A percentile compares a stretch with the other conserved stretches of the same genome.
phyloP scores from a whole-genome alignment of 495 filamentous ascomycete species.

The Penicillium roqueforti region DNA sequence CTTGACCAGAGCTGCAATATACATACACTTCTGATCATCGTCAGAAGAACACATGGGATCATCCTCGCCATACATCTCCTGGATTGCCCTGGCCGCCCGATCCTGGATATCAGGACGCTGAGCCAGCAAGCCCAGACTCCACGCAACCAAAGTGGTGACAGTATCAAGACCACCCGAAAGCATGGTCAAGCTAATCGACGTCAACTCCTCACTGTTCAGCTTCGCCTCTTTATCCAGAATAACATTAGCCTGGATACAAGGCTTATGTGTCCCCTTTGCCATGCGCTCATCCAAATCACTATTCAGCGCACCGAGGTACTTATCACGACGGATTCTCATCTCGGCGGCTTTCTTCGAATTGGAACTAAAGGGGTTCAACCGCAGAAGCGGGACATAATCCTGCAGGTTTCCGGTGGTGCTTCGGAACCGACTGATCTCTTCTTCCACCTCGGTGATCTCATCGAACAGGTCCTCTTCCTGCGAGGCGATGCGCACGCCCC shows the following conservation, averaged over 20 bases:
- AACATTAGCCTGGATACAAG: constrained; percentile 63
- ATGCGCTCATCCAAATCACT: constrained; percentile 53
- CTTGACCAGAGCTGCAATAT: constrained; percentile 54
- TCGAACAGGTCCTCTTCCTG: constrained; percentile 55
- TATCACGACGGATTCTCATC: constrained; percentile 56
- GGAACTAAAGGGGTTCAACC: constrained; percentile 52
- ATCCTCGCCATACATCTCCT: constrained; percentile 47
- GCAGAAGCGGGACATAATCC: constrained; percentile 59
- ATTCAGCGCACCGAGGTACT: constrained; percentile 53
- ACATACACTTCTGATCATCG: constrained; percentile 60
- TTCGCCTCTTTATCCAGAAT: constrained; percentile 58
- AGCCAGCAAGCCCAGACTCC: constrained; percentile 57
- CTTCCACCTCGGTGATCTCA: constrained; percentile 62
- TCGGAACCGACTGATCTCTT: constrained; percentile 54
- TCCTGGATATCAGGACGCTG: constrained; percentile 57
- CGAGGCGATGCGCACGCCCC: constrained; percentile 55
- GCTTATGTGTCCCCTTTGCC: constrained; percentile 54
- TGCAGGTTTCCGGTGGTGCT: constrained; percentile 60
- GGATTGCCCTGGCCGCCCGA: constrained; percentile 53
- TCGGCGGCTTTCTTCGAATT: constrained; percentile 50
- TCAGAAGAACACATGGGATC: constrained; percentile 53
- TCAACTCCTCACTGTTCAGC: constrained; percentile 56
- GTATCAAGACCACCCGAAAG: constrained; percentile 61
- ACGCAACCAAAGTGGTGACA: constrained; percentile 58
- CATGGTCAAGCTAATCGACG: constrained; percentile 60